A percentile compares a stretch with the other conserved stretches of the same genome.
Conservation (phyloP, 192 early-diverging fungal genomes). For the Endogone sp. region DNA sequence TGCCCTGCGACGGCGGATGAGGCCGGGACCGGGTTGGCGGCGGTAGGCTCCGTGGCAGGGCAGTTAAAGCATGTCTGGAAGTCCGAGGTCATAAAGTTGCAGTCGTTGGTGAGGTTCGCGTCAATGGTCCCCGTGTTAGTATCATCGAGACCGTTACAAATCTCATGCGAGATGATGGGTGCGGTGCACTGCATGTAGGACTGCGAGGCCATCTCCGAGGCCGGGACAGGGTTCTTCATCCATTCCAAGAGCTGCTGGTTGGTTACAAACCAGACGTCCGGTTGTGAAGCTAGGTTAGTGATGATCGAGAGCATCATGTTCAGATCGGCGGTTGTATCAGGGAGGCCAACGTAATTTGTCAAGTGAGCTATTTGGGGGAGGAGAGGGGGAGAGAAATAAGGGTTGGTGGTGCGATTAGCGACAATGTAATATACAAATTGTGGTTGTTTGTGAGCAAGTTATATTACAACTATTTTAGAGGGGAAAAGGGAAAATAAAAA, state of each 20-base stretch:
- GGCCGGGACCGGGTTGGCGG: slow-evolving; percentile 38
- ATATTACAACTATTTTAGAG: too few relatives aligned
- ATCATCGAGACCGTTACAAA: slow-evolving; percentile 69
- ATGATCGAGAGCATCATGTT: slow-evolving; percentile 45
- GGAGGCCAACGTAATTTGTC: slow-evolving; percentile 21
- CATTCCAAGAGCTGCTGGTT: slow-evolving; percentile 64
- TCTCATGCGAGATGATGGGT: slow-evolving; percentile 55
- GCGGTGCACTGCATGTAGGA: slow-evolving; percentile 60
- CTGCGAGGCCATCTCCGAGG: slow-evolving; percentile 54
- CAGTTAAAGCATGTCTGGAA: slow-evolving; percentile 57
- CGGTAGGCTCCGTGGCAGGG: slow-evolving; percentile 33
- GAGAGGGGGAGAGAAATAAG: not conserved
- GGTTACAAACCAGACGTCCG: slow-evolving; percentile 73
- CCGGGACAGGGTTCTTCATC: slow-evolving; percentile 78
- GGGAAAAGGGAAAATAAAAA: too few relatives aligned
- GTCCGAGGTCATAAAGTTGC: slow-evolving; percentile 42
- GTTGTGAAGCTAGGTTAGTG: slow-evolving; percentile 40
- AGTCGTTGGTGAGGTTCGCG: slow-evolving; percentile 29
- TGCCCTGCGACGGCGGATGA: slow-evolving; percentile 16
- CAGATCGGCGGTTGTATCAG: slow-evolving; percentile 19
- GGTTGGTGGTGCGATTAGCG: not conserved
- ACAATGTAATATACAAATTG: too few relatives aligned
- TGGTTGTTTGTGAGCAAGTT: too few relatives aligned
- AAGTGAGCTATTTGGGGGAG: slow-evolving; percentile 42
- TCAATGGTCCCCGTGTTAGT: slow-evolving; percentile 29